Evolutionary conservation across 2,329 filamentous ascomycete genomes (phyloP), one percentile per base, ranked within the genome.

Genomic region (Capronia epimyces): DNA sequence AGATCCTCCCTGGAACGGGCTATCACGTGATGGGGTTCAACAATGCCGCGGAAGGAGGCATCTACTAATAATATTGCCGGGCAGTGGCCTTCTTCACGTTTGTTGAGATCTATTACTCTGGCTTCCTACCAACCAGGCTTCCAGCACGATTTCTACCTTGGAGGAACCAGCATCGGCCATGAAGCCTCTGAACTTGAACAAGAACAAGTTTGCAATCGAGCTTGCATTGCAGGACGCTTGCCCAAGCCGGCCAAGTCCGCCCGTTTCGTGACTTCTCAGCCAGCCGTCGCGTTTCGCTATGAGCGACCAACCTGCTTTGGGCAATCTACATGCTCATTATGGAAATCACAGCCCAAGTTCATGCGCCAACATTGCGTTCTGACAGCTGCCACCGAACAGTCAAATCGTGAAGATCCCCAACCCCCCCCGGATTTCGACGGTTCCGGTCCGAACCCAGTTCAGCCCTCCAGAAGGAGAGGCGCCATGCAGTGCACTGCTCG

Each of bases 351-450:
- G 20, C 15, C 34, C 7, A 25, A 42, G 5, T 42, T 42, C 7
- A 42, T 42, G 39, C 20, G 9, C 39, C 39, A 27, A 42, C 39
- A 42, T 42, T 20, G 39, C 13, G 5, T 27, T 42, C 25, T 42
- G 39, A 42, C 39, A 42, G 39, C 39, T 42, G 39, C 24, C 39
- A 42, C 34, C 15, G 20, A 24, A 3, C 21, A n/a, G 24, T 42
- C 24, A 13, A 25, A 24, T 25, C 25, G 20, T 24, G 20, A 27
- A 13, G 20, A 5, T 15, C 5, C 6, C 39, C 10, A 25, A 13
- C 10, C 21, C 39, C 24, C 13, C 9, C 24, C 39, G 9, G 39
- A 20, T 12, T 27, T 42, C 20, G 20, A 6, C n/a, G 39, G 20
- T 25, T 20, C 39, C 7, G 24, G 5, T 13, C 4, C 3, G 20